phyloP scores from a whole-genome alignment of 2,329 filamentous ascomycete genomes.

The Simplicillium aogashimaense region DNA sequence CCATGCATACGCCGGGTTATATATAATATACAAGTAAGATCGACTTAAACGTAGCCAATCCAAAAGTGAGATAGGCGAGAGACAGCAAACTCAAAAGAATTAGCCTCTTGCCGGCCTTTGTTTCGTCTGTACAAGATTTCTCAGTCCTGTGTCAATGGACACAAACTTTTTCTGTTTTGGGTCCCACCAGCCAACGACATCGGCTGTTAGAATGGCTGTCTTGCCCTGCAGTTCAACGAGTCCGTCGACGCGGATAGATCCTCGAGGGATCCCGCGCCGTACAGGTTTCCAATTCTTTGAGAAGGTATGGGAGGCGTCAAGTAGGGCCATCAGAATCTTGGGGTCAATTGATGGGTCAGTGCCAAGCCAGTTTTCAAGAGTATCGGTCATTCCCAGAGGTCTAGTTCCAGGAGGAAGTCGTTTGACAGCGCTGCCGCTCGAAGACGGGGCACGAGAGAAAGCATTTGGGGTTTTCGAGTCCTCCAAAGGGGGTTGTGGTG shows the following conservation, averaged over 20 bases:
- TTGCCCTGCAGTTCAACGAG: slow-evolving; percentile 41
- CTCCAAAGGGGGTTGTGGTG: slow-evolving; percentile 1
- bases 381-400: no score
- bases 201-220: slow-evolving; percentile 35
- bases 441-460: no score
- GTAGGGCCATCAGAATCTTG: slow-evolving; percentile 19
- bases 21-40: background rate
- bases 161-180: slow-evolving; percentile 40
- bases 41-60: background rate
- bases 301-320: slow-evolving; percentile 24
- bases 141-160: slow-evolving; percentile 29
- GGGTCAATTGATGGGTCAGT: slow-evolving; percentile 18
- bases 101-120: slow-evolving; percentile 16
- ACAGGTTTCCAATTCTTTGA: slow-evolving; percentile 35
- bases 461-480: background rate
- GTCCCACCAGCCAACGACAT: slow-evolving; percentile 45
- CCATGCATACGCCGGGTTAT: background rate
- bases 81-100: background rate
- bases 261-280: slow-evolving; percentile 33
- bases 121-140: slow-evolving; percentile 31
- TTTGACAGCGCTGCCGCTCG: no score
- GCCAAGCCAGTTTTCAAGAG: no score
- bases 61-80: background rate
- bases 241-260: slow-evolving; percentile 42
- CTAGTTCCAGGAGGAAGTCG: no score